Percentiles rank a stretch among this genome's conserved stretches.
phyloP scores from a whole-genome alignment of 2,329 filamentous ascomycete species.

The Plectosphaerella plurivora region DNA sequence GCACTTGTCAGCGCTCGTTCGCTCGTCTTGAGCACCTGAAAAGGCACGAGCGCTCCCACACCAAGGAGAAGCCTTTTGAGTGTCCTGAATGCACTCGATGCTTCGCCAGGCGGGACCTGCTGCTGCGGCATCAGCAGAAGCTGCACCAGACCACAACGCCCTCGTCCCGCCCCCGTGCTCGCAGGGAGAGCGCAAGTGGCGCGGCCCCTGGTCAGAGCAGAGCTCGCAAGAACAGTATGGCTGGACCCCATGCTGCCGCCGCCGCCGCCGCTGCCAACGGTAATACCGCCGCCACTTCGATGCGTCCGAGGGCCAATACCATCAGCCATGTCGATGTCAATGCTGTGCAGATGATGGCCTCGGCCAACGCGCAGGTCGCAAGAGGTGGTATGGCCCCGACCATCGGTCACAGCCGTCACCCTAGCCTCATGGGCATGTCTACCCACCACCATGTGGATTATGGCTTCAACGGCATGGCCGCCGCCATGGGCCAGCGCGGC shows the following conservation, averaged over 20 bases:
- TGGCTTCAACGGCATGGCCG: constrained; percentile 68
- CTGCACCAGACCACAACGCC: constrained; percentile 90
- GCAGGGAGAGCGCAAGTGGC: constrained; percentile 82
- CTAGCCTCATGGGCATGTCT: constrained; percentile 66
- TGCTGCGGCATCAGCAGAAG: constrained; percentile 96
- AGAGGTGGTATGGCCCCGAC: constrained; percentile 39
- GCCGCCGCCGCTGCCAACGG: constrained; percentile 32
- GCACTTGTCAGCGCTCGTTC: constrained; percentile 86
- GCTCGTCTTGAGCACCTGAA: constrained; percentile 94
- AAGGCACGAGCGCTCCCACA: constrained; percentile 95
- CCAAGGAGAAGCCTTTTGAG: constrained; percentile 98
- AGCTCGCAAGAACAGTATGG: constrained; percentile 90
- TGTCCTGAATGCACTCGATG: constrained; percentile 92
- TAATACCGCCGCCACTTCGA: constrained; percentile 50
- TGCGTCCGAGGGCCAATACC: constrained; percentile 90
- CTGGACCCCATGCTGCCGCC: constrained; percentile 44
- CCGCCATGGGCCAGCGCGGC: constrained; percentile 61
- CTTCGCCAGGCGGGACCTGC: constrained; percentile 87
- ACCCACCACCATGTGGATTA: constrained; percentile 51
- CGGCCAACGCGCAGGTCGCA: constrained; percentile 50
- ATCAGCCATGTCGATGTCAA: constrained; percentile 86
- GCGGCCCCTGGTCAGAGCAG: constrained; percentile 63
- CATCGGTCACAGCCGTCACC: constrained; percentile 60
- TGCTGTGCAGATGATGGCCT: constrained; percentile 67
- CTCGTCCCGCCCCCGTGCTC: constrained; percentile 78